Evolutionary conservation across 768 basidiomycete genomes (phyloP).

Genomic region (Stropharia rugosoannulata): DNA sequence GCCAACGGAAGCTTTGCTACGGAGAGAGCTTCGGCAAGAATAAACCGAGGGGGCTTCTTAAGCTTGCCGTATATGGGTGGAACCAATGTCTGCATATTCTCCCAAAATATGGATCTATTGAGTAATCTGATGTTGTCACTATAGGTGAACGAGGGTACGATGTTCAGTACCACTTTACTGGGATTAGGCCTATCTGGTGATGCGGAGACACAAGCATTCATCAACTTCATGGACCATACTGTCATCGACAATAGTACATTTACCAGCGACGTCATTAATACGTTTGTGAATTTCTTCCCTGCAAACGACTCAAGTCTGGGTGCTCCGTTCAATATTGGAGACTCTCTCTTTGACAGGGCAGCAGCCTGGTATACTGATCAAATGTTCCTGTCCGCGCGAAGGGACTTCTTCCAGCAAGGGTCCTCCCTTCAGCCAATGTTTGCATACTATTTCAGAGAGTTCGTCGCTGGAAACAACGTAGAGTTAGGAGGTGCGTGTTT

Average conservation of each 20-base stretch:
- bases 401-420: constrained; percentile 50
- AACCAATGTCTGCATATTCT: constrained; percentile 43
- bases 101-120: neutral
- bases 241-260: constrained; percentile 52
- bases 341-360: constrained; percentile 56
- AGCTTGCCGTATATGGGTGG: constrained; percentile 55
- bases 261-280: constrained; percentile 35
- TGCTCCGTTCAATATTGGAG: constrained; percentile 56
- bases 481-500: constrained; percentile 41
- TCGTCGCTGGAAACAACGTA: constrained; percentile 52
- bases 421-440: constrained; percentile 47
- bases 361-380: constrained; percentile 58
- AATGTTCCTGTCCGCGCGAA: constrained; percentile 52
- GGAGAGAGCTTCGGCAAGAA: constrained; percentile 42
- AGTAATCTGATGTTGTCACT: neutral
- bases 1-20: constrained; percentile 50
- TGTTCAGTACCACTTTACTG: constrained; percentile 37
- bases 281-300: constrained; percentile 41
- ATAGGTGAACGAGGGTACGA: constrained; percentile 55
- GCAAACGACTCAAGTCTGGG: constrained; percentile 47
- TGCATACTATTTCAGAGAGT: constrained; percentile 55
- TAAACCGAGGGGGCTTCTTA: constrained; percentile 47
- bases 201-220: constrained; percentile 43
- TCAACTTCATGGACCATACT: constrained; percentile 45
- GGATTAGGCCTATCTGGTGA: constrained; percentile 36